Evolutionary conservation across 768 basidiomycete genomes (phyloP).

Genomic region (Leccinellum rugosiceps): DNA sequence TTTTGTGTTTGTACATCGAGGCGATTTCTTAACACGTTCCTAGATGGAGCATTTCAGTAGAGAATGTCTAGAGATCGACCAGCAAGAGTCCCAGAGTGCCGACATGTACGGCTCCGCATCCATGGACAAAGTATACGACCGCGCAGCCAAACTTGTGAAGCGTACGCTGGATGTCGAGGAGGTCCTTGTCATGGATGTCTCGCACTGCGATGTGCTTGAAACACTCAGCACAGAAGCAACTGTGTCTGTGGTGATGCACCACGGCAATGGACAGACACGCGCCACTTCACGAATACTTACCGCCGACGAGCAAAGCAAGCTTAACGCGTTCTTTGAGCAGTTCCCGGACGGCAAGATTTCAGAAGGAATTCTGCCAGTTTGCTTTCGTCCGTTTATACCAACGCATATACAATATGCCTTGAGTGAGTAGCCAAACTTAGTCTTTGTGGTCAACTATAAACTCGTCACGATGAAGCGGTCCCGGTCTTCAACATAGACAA

Average conservation of each 20-base stretch:
- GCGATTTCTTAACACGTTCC: background rate
- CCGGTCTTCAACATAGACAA: constrained; percentile 94
- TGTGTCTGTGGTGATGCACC: constrained; percentile 68
- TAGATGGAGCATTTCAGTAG: constrained; percentile 96
- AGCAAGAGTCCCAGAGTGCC: constrained; percentile 30
- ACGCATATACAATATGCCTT: constrained; percentile 81
- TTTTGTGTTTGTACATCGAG: background rate
- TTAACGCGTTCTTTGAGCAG: constrained; percentile 74
- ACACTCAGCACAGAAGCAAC: constrained; percentile 56
- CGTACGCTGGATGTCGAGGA: constrained; percentile 91
- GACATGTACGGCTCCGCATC: constrained; percentile 31
- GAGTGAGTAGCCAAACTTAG: constrained; percentile 47
- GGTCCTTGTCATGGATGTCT: constrained; percentile 88
- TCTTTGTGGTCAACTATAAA: constrained; percentile 2
- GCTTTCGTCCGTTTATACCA: constrained; percentile 80
- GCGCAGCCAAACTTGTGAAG: constrained; percentile 86
- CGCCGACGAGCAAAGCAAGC: constrained; percentile 67
- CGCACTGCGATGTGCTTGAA: constrained; percentile 85
- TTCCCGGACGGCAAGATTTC: constrained; percentile 85
- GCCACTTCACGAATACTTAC: constrained; percentile 56
- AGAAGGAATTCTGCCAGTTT: constrained; percentile 81
- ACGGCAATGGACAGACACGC: constrained; percentile 54
- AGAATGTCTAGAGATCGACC: constrained; percentile 89
- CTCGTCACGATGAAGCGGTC: constrained; percentile 52
- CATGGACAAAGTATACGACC: constrained; percentile 90